phyloP scores from a whole-genome alignment of 176 grass and related monocot species.

The Oryza meridionalis region DNA sequence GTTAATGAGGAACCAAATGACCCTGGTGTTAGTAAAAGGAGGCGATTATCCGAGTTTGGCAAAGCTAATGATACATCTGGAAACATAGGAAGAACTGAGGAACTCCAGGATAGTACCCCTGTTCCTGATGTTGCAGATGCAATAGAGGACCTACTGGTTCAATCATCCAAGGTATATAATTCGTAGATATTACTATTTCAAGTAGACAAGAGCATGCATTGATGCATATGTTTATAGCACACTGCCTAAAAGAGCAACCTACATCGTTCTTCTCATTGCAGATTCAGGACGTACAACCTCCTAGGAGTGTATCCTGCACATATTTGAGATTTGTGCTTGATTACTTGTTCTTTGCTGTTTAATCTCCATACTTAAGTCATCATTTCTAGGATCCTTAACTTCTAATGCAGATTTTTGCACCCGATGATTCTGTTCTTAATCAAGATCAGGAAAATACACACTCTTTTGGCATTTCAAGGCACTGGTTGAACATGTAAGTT shows the following conservation, averaged over 20 bases:
- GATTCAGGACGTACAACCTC: conserved; percentile 68
- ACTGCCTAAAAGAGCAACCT: neutral
- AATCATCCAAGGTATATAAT: conserved; percentile 73
- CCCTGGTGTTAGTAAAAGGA: conserved; percentile 52
- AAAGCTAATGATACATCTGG: conserved; percentile 37
- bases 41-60: conserved; percentile 42
- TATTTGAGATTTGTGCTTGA: neutral
- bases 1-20: conserved; percentile 50
- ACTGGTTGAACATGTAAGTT: conserved; percentile 68
- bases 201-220: neutral
- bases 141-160: conserved; percentile 78
- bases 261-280: conserved; percentile 38
- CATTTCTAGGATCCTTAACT: conserved; percentile 31
- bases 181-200: conserved; percentile 33
- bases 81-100: conserved; percentile 47
- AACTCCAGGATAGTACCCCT: conserved; percentile 41
- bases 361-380: neutral
- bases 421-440: conserved; percentile 53
- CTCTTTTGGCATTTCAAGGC: conserved; percentile 61
- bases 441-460: conserved; percentile 59
- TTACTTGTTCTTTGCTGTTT: conserved; percentile 10
- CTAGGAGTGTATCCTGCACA: conserved; percentile 67
- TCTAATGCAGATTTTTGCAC: conserved; percentile 65
- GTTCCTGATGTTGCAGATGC: conserved; percentile 85
- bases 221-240: neutral